phyloP scores from a whole-genome alignment of 768 basidiomycete genomes.

The Auriscalpium microsporum region DNA sequence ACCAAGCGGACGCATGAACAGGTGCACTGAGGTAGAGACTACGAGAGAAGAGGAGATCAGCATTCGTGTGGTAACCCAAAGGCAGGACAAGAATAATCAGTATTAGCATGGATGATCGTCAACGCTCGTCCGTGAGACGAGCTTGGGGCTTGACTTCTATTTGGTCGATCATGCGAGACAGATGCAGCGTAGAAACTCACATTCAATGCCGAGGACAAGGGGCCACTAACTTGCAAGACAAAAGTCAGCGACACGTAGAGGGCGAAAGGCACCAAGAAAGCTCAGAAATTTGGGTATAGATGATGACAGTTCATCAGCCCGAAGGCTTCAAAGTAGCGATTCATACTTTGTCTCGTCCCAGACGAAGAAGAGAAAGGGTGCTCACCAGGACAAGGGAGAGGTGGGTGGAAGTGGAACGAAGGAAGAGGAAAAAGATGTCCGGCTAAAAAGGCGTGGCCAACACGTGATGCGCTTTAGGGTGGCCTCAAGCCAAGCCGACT shows the following conservation, averaged over 20 bases:
- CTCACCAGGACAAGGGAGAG: slow-evolving; percentile 17
- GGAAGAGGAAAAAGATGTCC: neutral
- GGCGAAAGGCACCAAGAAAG: slow-evolving; percentile 19
- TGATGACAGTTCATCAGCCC: slow-evolving; percentile 61
- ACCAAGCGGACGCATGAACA: too few relatives aligned
- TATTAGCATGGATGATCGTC: slow-evolving; percentile 87
- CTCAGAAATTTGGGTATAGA: slow-evolving; percentile 91
- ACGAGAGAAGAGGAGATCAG: too few relatives aligned
- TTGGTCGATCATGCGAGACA: slow-evolving; percentile 49
- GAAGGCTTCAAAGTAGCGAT: slow-evolving; percentile 82
- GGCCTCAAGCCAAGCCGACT: neutral
- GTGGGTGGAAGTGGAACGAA: slow-evolving; percentile 3
- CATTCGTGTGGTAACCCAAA: neutral
- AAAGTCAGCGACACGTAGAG: slow-evolving; percentile 11
- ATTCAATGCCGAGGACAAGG: neutral
- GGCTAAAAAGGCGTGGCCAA: neutral
- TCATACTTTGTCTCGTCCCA: slow-evolving; percentile 60
- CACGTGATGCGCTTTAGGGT: neutral
- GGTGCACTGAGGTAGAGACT: too few relatives aligned
- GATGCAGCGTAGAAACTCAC: slow-evolving; percentile 27
- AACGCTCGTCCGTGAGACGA: slow-evolving; percentile 63
- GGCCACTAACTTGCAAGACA: neutral
- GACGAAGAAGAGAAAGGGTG: slow-evolving; percentile 20
- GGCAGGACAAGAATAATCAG: slow-evolving; percentile 36
- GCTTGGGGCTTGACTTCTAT: slow-evolving; percentile 91